Base-by-base conservation (phyloP, 805 yeast species). In the Saccharomycopsis babjevae region DNA sequence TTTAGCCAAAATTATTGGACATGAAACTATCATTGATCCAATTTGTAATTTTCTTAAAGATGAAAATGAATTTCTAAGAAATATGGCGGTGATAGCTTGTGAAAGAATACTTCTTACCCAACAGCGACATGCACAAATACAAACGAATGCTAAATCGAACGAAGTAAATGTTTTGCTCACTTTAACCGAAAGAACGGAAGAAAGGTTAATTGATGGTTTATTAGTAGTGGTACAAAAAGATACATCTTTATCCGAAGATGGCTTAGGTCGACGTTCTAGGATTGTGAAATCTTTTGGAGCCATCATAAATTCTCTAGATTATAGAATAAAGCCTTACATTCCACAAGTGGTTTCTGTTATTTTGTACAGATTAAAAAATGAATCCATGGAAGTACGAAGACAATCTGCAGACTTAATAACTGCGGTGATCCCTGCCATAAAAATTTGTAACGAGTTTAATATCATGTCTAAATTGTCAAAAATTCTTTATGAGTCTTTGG, bases 401-500 rank as follows among this genome's bases (percentile, higher is more conserved):
- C 94, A 89, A 70, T 84, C 97, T 1, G 89, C 96, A 0, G 94
- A 88, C 66, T 72, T 93, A 59, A 80, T 92, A 28, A 74, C 84
- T 0, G 76, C 80, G 25, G 73, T 90, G 25, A 86, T 92, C 0
- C 84, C 87, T 0, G 85, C 83, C 1, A 76, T 93, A 56, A 81
- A 81, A 65, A 69, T 75, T 13, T 88, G 96, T 69, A 81, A 78
- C 8, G 87, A 88, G 67, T 80, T 79, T 40, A 84, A 79, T 13
- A 72, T 88, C 59, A 69, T 93, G 64, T 78, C 79, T 60, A 87
- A 87, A 67, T 74, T 93, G 59, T 84, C 91, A 5, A 79, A 88
- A 25, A 85, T 92, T 16, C 74, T 94, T 39, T 90, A 87, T 70
- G 99, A 94, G 71, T 87, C 94, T 15, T 77, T 94, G 10, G 99